These are phyloP conservation scores for Teratosphaeria gauchensis DNA, from an alignment of 2,329 filamentous ascomycete species.

Conservation along the genomic window DNA sequence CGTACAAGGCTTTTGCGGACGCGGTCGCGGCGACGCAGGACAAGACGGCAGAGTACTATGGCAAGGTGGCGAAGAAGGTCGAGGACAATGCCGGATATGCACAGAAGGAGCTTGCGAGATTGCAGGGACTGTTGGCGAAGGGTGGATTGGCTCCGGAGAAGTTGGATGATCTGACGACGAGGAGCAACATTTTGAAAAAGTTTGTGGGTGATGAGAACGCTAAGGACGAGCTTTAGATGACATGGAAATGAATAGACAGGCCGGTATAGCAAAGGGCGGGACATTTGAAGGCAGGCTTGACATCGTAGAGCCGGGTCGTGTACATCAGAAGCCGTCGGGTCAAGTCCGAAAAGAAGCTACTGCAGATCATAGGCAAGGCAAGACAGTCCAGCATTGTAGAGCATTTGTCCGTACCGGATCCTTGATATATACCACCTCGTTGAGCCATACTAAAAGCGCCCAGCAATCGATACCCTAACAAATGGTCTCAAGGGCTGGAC, in stretches of 20 bases:
- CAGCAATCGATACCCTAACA: too few species aligned
- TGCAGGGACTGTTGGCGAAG: conserved; percentile 74
- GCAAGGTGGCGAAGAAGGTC: conserved; percentile 82
- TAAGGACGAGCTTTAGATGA: conserved; percentile 26
- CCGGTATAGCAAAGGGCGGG: background rate
- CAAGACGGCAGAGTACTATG: conserved; percentile 82
- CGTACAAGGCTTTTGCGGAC: conserved; percentile 63
- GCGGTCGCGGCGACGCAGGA: conserved; percentile 58
- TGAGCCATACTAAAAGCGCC: too few species aligned
- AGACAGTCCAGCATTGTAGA: too few species aligned
- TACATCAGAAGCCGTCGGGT: too few species aligned
- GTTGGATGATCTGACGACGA: conserved; percentile 74
- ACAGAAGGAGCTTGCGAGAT: conserved; percentile 72
- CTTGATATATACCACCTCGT: too few species aligned
- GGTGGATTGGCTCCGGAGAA: conserved; percentile 77
- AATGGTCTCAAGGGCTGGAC: too few species aligned
- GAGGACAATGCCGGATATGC: conserved; percentile 67
- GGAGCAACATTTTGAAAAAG: conserved; percentile 77
- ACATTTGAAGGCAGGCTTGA: too few species aligned
- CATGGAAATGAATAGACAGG: background rate
- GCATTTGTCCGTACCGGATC: too few species aligned
- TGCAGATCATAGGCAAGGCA: too few species aligned
- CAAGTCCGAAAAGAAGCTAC: too few species aligned
- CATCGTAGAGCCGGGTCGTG: too few species aligned
- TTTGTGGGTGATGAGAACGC: conserved; percentile 44